Evolutionary conservation across 2,329 filamentous ascomycete genomes (phyloP).

Genomic region (Rhexocercosporidium sp.): DNA sequence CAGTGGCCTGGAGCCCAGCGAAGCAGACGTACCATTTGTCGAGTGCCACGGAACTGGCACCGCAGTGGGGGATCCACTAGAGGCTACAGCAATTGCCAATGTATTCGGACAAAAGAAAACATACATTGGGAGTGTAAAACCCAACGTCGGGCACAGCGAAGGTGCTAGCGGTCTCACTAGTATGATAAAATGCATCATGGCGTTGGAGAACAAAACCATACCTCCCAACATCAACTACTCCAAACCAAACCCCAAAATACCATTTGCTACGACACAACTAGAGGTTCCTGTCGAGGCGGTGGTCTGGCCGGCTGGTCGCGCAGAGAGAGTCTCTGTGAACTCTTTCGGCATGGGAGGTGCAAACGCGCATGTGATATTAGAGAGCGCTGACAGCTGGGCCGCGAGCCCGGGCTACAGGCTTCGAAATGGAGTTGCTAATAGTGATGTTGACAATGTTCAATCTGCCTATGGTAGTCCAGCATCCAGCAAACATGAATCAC

Average conservation of each 20-base stretch:
- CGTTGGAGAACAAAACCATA: conserved; percentile 32
- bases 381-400: background rate
- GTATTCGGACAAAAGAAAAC: too few relatives aligned
- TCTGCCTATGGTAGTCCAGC: too few relatives aligned
- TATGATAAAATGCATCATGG: too few relatives aligned
- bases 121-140: too few relatives aligned
- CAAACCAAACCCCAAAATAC: conserved; percentile 28
- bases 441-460: background rate
- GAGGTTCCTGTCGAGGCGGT: conserved; percentile 32
- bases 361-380: background rate
- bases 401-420: too few relatives aligned
- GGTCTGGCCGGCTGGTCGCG: conserved; percentile 14
- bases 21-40: too few relatives aligned
- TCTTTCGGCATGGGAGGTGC: background rate
- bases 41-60: too few relatives aligned
- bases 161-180: too few relatives aligned
- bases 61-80: too few relatives aligned
- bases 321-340: background rate
- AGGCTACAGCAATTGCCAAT: too few relatives aligned
- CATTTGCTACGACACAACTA: conserved; percentile 40
- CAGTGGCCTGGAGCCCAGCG: too few relatives aligned
- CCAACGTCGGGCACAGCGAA: too few relatives aligned
- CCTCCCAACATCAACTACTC: conserved; percentile 28
- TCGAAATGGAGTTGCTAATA: background rate
- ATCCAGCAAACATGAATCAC: background rate